Percentiles rank a stretch among this genome's conserved stretches.
These are phyloP conservation scores for Suhomyces kunorum DNA, from an alignment of 1,139 yeast genomes.

Conservation along the genomic window DNA sequence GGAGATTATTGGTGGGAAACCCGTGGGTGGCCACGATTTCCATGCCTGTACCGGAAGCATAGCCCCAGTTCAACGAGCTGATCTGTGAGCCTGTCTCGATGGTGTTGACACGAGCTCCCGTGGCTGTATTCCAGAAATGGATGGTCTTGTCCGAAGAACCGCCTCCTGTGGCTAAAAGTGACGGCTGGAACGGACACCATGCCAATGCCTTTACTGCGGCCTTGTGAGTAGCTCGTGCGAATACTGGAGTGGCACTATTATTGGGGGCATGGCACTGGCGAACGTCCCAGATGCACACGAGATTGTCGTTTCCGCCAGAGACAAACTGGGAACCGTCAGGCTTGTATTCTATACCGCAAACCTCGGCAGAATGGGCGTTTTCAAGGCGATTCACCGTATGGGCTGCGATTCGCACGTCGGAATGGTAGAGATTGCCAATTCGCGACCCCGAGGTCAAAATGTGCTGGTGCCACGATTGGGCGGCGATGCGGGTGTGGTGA, in stretches of 20 bases:
- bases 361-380: conserved; percentile 73
- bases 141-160: conserved; percentile 89
- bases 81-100: conserved; percentile 95
- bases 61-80: conserved; percentile 90
- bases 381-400: conserved; percentile 65
- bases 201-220: conserved; percentile 96
- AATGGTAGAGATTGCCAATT: conserved; percentile 80
- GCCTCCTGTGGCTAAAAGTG: conserved; percentile 92
- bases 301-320: conserved; percentile 92
- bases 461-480: conserved; percentile 86
- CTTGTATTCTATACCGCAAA: conserved; percentile 90
- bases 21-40: conserved; percentile 97
- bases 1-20: conserved; percentile 81
- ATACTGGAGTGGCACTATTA: conserved; percentile 52
- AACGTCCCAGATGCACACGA: conserved; percentile 94
- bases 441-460: conserved; percentile 80
- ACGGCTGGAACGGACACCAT: conserved; percentile 90
- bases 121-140: conserved; percentile 93
- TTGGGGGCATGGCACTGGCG: conserved; percentile 34
- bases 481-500: conserved; percentile 66
- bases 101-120: conserved; percentile 83
- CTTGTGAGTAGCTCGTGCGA: conserved; percentile 74
- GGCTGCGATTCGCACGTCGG: conserved; percentile 86
- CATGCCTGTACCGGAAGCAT: conserved; percentile 65
- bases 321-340: conserved; percentile 83